Base-by-base conservation (phyloP, 495 filamentous ascomycete genomes). In the Xylaria scruposa region DNA sequence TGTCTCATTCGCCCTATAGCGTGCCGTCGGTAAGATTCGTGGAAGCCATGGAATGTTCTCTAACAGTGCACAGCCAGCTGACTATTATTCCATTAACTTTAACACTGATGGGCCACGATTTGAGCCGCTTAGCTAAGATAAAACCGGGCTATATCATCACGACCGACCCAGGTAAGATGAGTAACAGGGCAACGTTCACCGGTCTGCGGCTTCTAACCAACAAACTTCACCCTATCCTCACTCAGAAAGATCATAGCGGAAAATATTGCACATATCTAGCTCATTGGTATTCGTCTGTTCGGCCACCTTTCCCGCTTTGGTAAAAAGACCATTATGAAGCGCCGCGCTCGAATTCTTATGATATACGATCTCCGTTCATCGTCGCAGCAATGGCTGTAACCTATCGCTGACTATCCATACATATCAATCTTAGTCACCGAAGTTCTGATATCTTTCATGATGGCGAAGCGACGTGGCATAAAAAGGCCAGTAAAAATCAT, bases 141-240 rank as follows among this genome's bases (percentile, higher is more conserved):
- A 1, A 33, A 31, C 4, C 7, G 13, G 21, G 9, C 12, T 24
- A 64, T 64, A 29, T 21, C 3, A 4, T 47, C n/a, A 64, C 24
- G 4, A 31, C 4, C 29, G 26, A 29, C 9, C 40, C 26, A 26
- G 21, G 6, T 24, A 19, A 26, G 24, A 46, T 47, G 15, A 7
- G 1, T 9, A 7, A 51, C 38, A 66, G 26, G 63, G 63, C 17
- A 46, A 51, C 44, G 26, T 66, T 26, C 40, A 15, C 17, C 4
- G 26, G 8, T 12, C 15, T 47, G 21, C 63, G 46, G 17, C 36
- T 51, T 36, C 31, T 13, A 1, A 29, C 29, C 44, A 66, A 51
- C 44, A 51, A 17, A 46, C 29, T 66, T 29, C 63, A 51, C 63
- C 63, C 63, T 66, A 51, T 33, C 31, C 24, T 12, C 24, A 24